phyloP scores from a whole-genome alignment of 345 rosid genomes.

The Eucalyptus coolabah region DNA sequence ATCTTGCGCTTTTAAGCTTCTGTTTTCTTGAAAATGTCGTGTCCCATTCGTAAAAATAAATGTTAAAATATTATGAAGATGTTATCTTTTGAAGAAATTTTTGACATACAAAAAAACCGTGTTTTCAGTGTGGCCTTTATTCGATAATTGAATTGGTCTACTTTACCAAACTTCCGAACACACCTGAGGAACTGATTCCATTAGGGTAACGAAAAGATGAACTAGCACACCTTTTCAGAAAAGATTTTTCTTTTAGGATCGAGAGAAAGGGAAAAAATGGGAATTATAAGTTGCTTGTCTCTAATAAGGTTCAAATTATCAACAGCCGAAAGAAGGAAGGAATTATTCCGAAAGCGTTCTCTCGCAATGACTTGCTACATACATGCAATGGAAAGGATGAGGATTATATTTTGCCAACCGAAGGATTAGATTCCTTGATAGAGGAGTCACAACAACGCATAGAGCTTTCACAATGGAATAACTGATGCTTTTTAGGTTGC shows the following conservation, averaged over 20 bases:
- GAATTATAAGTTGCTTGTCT: background rate
- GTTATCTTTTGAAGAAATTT: background rate
- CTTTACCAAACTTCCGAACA: background rate
- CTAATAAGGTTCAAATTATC: background rate
- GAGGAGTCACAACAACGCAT: background rate
- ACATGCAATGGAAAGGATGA: background rate
- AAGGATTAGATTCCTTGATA: background rate
- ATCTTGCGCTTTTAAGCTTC: background rate
- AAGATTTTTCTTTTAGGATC: background rate
- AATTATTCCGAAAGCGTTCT: background rate
- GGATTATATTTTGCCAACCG: background rate
- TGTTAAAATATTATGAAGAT: background rate
- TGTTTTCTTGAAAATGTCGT: background rate
- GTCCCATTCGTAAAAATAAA: background rate
- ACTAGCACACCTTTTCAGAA: background rate
- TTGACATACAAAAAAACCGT: background rate
- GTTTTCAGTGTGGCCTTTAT: background rate
- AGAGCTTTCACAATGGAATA: background rate
- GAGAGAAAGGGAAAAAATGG: background rate
- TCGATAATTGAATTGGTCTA: background rate
- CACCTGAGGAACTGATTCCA: background rate
- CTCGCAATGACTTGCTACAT: background rate
- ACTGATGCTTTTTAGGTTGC: background rate
- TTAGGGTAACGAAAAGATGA: background rate
- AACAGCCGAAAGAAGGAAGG: background rate